phyloP scores from a whole-genome alignment of 2,329 filamentous ascomycete species.

The Aurifilum marmelostoma region DNA sequence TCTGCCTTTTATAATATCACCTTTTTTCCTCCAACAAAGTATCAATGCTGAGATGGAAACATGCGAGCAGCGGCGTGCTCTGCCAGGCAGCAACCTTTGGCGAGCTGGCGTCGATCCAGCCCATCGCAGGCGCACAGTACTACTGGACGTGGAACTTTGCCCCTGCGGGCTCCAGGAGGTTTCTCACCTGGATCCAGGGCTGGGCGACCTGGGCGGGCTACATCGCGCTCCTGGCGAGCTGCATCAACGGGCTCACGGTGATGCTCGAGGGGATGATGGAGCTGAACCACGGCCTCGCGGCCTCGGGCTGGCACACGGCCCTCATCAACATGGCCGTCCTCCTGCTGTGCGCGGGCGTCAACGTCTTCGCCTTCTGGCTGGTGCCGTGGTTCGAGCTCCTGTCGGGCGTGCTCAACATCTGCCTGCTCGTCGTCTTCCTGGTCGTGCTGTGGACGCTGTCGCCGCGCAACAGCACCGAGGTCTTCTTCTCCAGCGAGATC shows the following conservation, averaged over 20 bases:
- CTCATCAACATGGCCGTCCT: slow-evolving; percentile 43
- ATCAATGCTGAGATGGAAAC: not conserved
- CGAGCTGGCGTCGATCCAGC: slow-evolving; percentile 45
- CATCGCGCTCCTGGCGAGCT: slow-evolving; percentile 40
- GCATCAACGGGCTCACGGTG: slow-evolving; percentile 35
- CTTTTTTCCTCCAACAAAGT: not conserved
- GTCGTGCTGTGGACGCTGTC: slow-evolving; percentile 26
- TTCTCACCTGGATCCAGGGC: slow-evolving; percentile 33
- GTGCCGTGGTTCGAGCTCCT: slow-evolving; percentile 45
- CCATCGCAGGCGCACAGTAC: slow-evolving; percentile 47
- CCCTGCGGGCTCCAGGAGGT: slow-evolving; percentile 1
- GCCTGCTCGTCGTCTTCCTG: slow-evolving; percentile 21
- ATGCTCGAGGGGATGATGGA: slow-evolving; percentile 26
- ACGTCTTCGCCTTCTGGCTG: slow-evolving; percentile 42
- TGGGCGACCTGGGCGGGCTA: slow-evolving; percentile 49
- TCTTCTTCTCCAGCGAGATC: slow-evolving; percentile 17
- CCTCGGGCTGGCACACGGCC: slow-evolving; percentile 41
- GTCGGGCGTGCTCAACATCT: slow-evolving; percentile 37
- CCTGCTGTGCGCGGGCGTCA: slow-evolving; percentile 30
- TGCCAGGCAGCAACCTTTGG: slow-evolving; percentile 41
- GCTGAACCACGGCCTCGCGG: slow-evolving; percentile 19
- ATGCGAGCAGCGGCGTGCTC: slow-evolving; percentile 33
- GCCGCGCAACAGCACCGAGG: slow-evolving; percentile 14
- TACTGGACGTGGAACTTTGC: slow-evolving; percentile 42
- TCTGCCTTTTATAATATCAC: no score